These are phyloP conservation scores for Royoungia palumana DNA, from an alignment of 768 basidiomycete species.

Conservation along the genomic window DNA sequence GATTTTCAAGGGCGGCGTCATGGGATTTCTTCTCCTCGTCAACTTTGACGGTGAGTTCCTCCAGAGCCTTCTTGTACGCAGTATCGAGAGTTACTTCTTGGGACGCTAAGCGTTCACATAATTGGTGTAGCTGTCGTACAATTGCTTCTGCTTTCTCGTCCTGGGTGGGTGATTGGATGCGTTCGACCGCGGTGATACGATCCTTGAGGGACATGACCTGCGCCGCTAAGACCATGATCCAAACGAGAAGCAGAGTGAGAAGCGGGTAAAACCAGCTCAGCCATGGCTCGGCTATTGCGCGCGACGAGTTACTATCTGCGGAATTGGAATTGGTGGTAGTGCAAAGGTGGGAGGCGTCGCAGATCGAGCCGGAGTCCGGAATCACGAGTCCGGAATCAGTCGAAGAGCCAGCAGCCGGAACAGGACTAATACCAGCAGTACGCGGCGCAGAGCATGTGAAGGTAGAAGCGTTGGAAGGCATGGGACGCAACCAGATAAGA, in stretches of 20 bases:
- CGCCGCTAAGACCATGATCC: conserved; percentile 4
- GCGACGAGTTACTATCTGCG: too few relatives aligned
- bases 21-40: conserved; percentile 4
- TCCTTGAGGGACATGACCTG: conserved; percentile 16
- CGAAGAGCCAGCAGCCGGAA: too few relatives aligned
- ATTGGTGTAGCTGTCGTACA: conserved; percentile 4
- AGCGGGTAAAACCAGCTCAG: not conserved
- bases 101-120: conserved; percentile 7
- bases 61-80: conserved; percentile 1
- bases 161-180: not conserved
- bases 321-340: too few relatives aligned
- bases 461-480: too few relatives aligned
- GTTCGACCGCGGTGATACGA: conserved; percentile 17
- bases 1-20: conserved; percentile 2
- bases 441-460: too few relatives aligned
- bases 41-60: conserved; percentile 14
- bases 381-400: too few relatives aligned
- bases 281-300: too few relatives aligned
- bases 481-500: too few relatives aligned
- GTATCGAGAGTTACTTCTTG: conserved; percentile 11
- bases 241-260: not conserved
- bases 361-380: too few relatives aligned
- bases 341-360: too few relatives aligned
- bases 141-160: conserved; percentile 3
- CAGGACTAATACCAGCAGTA: too few relatives aligned